phyloP scores from a whole-genome alignment of 805 yeast genomes.

The Wickerhamomyces subpelliculosus region DNA sequence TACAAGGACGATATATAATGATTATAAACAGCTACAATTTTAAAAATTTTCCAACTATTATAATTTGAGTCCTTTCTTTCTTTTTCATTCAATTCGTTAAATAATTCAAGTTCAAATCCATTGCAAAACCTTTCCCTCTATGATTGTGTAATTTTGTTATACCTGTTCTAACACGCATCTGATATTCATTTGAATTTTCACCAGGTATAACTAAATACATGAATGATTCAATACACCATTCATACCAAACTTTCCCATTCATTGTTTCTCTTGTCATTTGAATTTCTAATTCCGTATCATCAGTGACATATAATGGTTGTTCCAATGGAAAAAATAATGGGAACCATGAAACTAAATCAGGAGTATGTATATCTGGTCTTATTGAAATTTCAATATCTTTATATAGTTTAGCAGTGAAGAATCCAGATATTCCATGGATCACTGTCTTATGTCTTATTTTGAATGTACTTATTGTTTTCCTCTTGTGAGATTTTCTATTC shows the following conservation, averaged over 20 bases:
- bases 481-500: slow-evolving; percentile 47
- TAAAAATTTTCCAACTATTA: neutral
- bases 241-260: slow-evolving; percentile 52
- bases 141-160: slow-evolving; percentile 33
- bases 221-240: slow-evolving; percentile 54
- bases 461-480: slow-evolving; percentile 29
- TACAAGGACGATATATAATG: too few relatives aligned
- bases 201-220: slow-evolving; percentile 32
- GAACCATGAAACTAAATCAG: slow-evolving; percentile 56
- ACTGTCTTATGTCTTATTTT: slow-evolving; percentile 42
- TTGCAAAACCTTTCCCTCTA: slow-evolving; percentile 23
- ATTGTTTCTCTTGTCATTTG: slow-evolving; percentile 41
- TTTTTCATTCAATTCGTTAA: neutral
- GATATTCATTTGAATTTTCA: slow-evolving; percentile 10
- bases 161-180: slow-evolving; percentile 33
- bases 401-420: slow-evolving; percentile 64
- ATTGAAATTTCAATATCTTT: slow-evolving; percentile 49
- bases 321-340: slow-evolving; percentile 59
- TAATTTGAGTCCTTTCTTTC: neutral
- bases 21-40: too few relatives aligned
- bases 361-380: slow-evolving; percentile 35
- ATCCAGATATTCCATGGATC: slow-evolving; percentile 72
- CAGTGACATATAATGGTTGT: slow-evolving; percentile 43
- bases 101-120: slow-evolving; percentile 4
- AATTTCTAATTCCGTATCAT: slow-evolving; percentile 48